Evolutionary conservation across 2,329 filamentous ascomycete genomes (phyloP).

Genomic region (Colletotrichum orchidophilum): DNA sequence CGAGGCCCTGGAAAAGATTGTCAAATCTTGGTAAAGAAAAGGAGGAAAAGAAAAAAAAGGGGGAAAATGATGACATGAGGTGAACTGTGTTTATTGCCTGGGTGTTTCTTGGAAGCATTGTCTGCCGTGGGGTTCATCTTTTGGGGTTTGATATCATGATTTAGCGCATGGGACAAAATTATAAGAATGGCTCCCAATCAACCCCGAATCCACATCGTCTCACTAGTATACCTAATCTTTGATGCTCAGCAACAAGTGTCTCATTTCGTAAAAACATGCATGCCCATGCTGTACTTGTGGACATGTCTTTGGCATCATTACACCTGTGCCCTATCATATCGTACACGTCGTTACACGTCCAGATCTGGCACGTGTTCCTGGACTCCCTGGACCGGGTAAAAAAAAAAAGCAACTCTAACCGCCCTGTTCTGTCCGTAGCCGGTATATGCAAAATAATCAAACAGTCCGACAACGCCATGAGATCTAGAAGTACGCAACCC

Average conservation of each 20-base stretch:
- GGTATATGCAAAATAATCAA: background rate
- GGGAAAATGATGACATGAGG: too few species aligned
- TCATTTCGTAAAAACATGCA: background rate
- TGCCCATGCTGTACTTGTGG: background rate
- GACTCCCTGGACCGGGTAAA: background rate
- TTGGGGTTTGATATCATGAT: background rate
- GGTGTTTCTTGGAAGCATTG: background rate
- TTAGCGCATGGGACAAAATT: conserved; percentile 5
- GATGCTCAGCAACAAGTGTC: background rate
- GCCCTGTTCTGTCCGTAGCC: background rate
- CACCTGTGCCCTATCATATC: background rate
- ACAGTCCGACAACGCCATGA: conserved; percentile 9
- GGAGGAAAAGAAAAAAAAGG: background rate
- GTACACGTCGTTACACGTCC: background rate
- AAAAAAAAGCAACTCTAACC: background rate
- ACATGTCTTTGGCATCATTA: background rate
- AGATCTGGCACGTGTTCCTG: background rate
- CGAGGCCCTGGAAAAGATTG: conserved; percentile 80
- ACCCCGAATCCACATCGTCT: too few species aligned
- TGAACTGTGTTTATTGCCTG: background rate
- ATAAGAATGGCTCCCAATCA: too few species aligned
- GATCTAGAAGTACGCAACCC: background rate
- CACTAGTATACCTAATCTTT: too few species aligned
- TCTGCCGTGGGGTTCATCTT: background rate
- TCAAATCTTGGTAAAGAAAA: conserved; percentile 50